phyloP scores from a whole-genome alignment of 2,329 filamentous ascomycete genomes.

The Fonsecaea pugnacius region DNA sequence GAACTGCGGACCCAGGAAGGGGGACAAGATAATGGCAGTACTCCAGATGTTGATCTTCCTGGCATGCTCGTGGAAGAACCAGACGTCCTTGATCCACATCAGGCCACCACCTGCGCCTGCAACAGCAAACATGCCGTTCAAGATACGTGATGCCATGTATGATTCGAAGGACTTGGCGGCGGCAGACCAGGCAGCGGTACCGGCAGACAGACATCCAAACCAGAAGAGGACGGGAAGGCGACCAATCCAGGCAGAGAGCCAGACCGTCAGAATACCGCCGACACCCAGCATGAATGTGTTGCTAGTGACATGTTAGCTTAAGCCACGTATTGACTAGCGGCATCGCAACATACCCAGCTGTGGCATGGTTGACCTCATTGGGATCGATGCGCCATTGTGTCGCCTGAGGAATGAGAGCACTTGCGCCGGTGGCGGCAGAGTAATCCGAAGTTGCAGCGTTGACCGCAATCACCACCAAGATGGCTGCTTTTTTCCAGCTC shows the following conservation, averaged over 20 bases:
- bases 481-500: conserved; percentile 54
- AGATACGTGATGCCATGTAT: conserved; percentile 55
- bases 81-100: conserved; percentile 62
- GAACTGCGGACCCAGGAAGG: conserved; percentile 47
- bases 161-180: conserved; percentile 52
- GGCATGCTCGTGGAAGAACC: conserved; percentile 62
- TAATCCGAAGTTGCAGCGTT: conserved; percentile 57
- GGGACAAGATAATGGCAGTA: conserved; percentile 46
- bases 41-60: conserved; percentile 47
- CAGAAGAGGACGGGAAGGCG: conserved; percentile 51
- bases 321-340: background rate
- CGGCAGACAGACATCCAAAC: conserved; percentile 40
- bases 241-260: conserved; percentile 50
- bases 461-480: conserved; percentile 55
- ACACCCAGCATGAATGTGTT: conserved; percentile 57
- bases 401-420: conserved; percentile 52
- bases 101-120: conserved; percentile 48
- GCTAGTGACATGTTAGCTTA: conserved; percentile 35
- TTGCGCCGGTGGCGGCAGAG: conserved; percentile 53
- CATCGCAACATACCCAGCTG: conserved; percentile 43
- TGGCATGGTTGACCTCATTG: conserved; percentile 57
- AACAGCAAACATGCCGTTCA: conserved; percentile 56
- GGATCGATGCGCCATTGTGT: conserved; percentile 55
- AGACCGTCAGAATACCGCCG: conserved; percentile 49
- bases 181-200: conserved; percentile 49